phyloP scores from a whole-genome alignment of 75 land plant genomes.

The Azolla pinnata region DNA sequence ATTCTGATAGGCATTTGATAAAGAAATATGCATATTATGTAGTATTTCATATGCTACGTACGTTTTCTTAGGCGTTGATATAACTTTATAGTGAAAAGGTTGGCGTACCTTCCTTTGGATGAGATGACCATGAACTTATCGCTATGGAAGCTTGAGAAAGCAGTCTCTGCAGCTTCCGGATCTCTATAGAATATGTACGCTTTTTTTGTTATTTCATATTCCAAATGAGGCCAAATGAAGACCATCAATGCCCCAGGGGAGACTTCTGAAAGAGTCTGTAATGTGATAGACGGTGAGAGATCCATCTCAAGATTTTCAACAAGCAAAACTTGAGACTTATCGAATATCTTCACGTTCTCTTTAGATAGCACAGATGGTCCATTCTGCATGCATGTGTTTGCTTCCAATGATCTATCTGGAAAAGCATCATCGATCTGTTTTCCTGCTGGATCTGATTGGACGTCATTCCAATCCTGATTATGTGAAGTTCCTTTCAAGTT shows the following conservation, averaged over 20 bases:
- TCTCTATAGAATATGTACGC: constrained; percentile 3
- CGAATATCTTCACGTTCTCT: neutral
- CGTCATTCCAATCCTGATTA: neutral
- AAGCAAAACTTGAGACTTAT: neutral
- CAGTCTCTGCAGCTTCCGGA: neutral
- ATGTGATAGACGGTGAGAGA: neutral
- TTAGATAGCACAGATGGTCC: too few relatives aligned
- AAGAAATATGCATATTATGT: too few relatives aligned
- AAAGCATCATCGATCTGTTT: neutral
- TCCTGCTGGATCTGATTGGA: neutral
- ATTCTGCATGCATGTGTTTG: neutral
- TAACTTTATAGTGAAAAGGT: too few relatives aligned
- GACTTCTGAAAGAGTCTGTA: neutral
- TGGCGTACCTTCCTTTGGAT: constrained; percentile 8
- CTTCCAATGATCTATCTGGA: neutral
- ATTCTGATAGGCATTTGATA: too few relatives aligned
- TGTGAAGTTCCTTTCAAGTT: neutral
- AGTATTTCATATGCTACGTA: too few relatives aligned
- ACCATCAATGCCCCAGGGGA: neutral
- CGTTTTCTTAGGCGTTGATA: too few relatives aligned
- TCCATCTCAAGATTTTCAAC: constrained; percentile 2
- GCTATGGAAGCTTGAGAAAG: neutral
- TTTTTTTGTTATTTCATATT: constrained; percentile 7
- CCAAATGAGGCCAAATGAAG: neutral
- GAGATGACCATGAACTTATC: neutral